Percentiles rank a stretch among this genome's conserved stretches.
These are phyloP conservation scores for Colletotrichum melonis DNA, from an alignment of 2,329 filamentous ascomycete species.

Conservation along the genomic window DNA sequence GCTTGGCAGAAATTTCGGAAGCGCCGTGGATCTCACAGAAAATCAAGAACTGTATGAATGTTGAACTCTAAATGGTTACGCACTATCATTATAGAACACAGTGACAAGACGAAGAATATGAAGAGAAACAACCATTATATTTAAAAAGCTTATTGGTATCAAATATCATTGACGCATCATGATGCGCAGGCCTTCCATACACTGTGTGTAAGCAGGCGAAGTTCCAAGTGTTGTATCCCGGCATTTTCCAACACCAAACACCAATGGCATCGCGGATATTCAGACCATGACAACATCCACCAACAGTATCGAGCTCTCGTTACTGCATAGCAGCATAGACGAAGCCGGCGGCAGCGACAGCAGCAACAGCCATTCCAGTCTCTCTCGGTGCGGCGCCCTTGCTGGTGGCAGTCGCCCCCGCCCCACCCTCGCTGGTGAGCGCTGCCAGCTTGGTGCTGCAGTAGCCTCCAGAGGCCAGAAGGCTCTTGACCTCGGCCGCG, in stretches of 20 bases:
- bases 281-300: neutral
- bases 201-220: too few relatives aligned
- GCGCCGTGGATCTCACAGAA: too few relatives aligned
- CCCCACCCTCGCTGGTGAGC: neutral
- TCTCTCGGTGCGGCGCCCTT: neutral
- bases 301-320: neutral
- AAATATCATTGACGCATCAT: neutral
- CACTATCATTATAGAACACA: neutral
- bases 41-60: neutral
- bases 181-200: too few relatives aligned
- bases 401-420: neutral
- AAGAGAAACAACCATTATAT: neutral
- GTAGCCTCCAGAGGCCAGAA: neutral
- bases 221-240: too few relatives aligned
- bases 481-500: neutral
- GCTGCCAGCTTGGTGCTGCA: neutral
- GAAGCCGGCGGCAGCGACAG: neutral
- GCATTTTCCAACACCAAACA: too few relatives aligned
- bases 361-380: conserved; percentile 1
- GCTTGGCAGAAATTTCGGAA: neutral
- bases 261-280: neutral
- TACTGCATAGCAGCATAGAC: neutral
- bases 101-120: neutral
- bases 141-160: neutral
- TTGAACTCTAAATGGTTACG: too few relatives aligned